A percentile compares a stretch with the other conserved stretches of the same genome.
These are phyloP conservation scores for Populus hybrid DNA, from an alignment of 441 rosid genomes.

Conservation along the genomic window DNA sequence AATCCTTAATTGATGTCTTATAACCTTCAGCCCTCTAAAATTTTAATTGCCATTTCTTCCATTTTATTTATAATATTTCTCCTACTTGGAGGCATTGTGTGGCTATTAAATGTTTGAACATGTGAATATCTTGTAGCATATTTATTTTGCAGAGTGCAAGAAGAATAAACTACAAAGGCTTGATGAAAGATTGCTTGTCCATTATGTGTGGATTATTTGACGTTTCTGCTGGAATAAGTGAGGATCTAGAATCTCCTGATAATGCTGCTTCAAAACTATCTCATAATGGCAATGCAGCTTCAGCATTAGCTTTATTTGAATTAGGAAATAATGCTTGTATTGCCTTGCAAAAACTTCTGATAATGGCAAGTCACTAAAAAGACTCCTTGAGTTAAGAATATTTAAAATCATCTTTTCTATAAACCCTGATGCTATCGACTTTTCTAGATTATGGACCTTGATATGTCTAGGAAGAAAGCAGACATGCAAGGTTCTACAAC, in stretches of 20 bases:
- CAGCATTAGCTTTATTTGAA: slow-evolving; percentile 47
- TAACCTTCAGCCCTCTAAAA: slow-evolving; percentile 29
- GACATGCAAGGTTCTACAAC: slow-evolving; percentile 49
- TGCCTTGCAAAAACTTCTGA: slow-evolving; percentile 61
- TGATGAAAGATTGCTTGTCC: slow-evolving; percentile 64
- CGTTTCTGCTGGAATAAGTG: slow-evolving; percentile 20
- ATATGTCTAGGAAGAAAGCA: slow-evolving; percentile 64
- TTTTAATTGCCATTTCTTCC: slow-evolving; percentile 41
- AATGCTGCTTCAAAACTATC: slow-evolving; percentile 24
- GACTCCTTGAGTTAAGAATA: not conserved
- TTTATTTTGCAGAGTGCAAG: slow-evolving; percentile 63
- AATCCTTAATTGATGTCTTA: slow-evolving; percentile 3
- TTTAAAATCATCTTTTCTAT: not conserved
- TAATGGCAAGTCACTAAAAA: slow-evolving; percentile 38
- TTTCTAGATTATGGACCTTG: slow-evolving; percentile 78
- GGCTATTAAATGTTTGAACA: not conserved
- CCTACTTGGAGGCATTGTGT: slow-evolving; percentile 32
- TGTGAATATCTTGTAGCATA: not conserved
- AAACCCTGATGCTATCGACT: slow-evolving; percentile 6
- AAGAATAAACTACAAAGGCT: slow-evolving; percentile 57
- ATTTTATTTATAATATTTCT: slow-evolving; percentile 7
- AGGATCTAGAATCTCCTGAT: slow-evolving; percentile 15
- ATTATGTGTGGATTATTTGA: slow-evolving; percentile 46
- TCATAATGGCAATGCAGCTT: slow-evolving; percentile 23
- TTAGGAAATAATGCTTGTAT: slow-evolving; percentile 37